Base-by-base conservation (phyloP, 2,329 filamentous ascomycete species). In the Neofusicoccum kwambonambiense region DNA sequence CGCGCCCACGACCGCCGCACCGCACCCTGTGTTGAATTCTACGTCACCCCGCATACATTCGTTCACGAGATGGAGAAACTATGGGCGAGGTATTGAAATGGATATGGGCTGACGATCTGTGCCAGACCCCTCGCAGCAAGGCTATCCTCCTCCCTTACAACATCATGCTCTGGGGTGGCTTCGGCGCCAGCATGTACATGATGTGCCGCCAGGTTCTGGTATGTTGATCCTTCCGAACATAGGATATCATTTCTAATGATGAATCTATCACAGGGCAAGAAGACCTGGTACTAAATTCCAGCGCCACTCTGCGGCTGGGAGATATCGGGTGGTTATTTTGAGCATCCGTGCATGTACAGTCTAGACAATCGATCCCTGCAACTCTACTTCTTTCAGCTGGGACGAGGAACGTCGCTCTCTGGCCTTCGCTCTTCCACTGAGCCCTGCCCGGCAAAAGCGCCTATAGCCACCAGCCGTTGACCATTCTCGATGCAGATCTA, bases 121-220 rank as follows among this genome's bases (percentile, higher is more conserved):
- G 7, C 37, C 74, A 91, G 88, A 81, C 85, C 81, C 80, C 87
- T 69, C 86, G 87, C 75, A 89, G 88, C 83, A 86, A 82, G 74
- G 75, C 80, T 71, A 78, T 91, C 76, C 81, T 93, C 72, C 84
- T 86, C 68, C 89, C 89, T 71, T 94, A 90, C 86, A 84, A 89
- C 73, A 75, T 83, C 72, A 69, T 88, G 64, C 80, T 91, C 60
- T 90, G 83, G 82, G 86, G 86, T 71, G 83, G 83, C 73, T 79
- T 88, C 72, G 83, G 80, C 75, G 80, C 75, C 63, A 75, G 77
- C 69, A 81, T 91, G 80, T 94, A 90, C 83, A 89, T 89, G 82
- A 88, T 90, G 82, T 81, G 84, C 77, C 89, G 91, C 76, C 87
- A 90, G 82, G 81, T 90, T 69, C 76, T 88, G 50, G 79, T 81